Base-by-base conservation (phyloP, 768 basidiomycete species). In the Ramaria sp. region DNA sequence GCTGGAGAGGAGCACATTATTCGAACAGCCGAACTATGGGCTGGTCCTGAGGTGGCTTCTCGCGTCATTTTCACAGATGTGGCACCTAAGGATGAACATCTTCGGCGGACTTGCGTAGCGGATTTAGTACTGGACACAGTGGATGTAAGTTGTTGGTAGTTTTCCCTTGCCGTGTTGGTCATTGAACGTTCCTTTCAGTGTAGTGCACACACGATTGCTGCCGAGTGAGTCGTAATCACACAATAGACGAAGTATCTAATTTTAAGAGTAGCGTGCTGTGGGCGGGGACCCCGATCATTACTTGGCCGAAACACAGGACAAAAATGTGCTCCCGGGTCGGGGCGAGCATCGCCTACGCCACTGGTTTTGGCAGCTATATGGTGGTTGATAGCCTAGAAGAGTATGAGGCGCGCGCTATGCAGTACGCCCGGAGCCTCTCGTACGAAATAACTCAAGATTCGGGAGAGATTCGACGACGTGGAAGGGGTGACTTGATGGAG, bases 311-410 rank as follows among this genome's bases (percentile, higher is more conserved):
- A 54, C 70, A 77, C 56, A 56, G 61, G 37, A 66, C 73, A 58
- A 78, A 76, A 60, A 77, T 78, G 74, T 72, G 70, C 52, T 75
- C 74, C 16, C 70, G 76, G 6, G 77, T 78, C 25, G 75, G 69
- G 3, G 73, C 76, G 20, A 74, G 73, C 57, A 70, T 77, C 44
- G 75, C 68, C 6, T 60, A 66, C 36, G 77, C 75, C 2, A 78
- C 76, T 0, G 75, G 74, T 12, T 65, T 74, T 56, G 77, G 76
- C 7, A 62, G 68, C 27, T 62, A 70, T 51, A 77, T 78, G 77
- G 66, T 73, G 24, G 77, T 75, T 38, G 52, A 62, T 45, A 71
- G 64, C 51, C 58, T 68, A 28, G 68, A 69, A 43, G 74, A 72
- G 57, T 78, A 78, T 56, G 76, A 76, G 60, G 65, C 63, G 5